Percentiles rank a stretch among this genome's conserved stretches.
Conservation (phyloP, 2,329 filamentous ascomycete genomes). For the Epicoccum nigrum region DNA sequence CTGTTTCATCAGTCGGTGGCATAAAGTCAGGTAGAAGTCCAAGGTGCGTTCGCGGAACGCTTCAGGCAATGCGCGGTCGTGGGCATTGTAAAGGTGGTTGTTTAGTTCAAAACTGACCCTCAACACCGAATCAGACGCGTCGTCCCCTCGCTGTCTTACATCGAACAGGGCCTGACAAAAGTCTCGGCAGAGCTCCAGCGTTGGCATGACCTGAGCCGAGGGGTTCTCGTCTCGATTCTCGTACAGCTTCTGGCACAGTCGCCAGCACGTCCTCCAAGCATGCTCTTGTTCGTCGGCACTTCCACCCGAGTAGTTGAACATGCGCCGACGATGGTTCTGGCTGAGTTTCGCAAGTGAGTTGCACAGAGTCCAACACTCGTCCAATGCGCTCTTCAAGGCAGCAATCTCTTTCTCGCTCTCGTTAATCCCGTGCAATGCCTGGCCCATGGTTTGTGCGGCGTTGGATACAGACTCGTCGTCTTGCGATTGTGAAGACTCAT, state of each 20-base stretch:
- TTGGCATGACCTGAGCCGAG: slow-evolving; percentile 72
- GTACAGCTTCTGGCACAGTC: slow-evolving; percentile 87
- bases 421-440: slow-evolving; percentile 64
- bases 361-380: slow-evolving; percentile 92
- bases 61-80: slow-evolving; percentile 82
- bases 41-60: slow-evolving; percentile 87
- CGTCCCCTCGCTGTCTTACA: slow-evolving; percentile 76
- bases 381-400: slow-evolving; percentile 75
- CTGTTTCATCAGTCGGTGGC: slow-evolving; percentile 96
- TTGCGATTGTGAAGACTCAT: slow-evolving; percentile 40
- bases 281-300: slow-evolving; percentile 80
- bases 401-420: slow-evolving; percentile 67
- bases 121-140: slow-evolving; percentile 81
- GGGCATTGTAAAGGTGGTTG: slow-evolving; percentile 92
- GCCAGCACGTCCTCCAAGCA: slow-evolving; percentile 95
- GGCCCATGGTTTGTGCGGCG: slow-evolving; percentile 49
- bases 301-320: slow-evolving; percentile 73
- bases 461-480: slow-evolving; percentile 30
- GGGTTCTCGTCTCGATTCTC: slow-evolving; percentile 75
- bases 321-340: slow-evolving; percentile 78
- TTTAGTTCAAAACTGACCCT: slow-evolving; percentile 94
- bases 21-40: slow-evolving; percentile 93
- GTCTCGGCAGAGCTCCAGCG: slow-evolving; percentile 84
- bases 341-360: slow-evolving; percentile 87
- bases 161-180: slow-evolving; percentile 94